Conservation (phyloP, 257 asterid genomes). For the Marsdenia floribunda region DNA sequence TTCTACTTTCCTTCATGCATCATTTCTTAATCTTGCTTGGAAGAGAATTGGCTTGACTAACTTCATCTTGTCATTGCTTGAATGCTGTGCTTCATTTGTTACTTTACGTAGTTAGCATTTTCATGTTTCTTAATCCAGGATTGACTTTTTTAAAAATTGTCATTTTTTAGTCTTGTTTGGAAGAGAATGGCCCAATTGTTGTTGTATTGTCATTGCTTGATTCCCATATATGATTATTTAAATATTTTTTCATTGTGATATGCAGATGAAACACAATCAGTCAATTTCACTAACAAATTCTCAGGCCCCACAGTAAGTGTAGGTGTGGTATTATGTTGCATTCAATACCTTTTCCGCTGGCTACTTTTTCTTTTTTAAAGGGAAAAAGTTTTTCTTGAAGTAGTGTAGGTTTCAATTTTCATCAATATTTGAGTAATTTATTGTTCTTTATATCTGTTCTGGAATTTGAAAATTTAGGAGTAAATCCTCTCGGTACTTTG, state of each 20-base stretch:
- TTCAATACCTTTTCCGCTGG: neutral
- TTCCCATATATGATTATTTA: neutral
- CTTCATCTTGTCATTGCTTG: neutral
- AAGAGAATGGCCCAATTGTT: no score
- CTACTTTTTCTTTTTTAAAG: neutral
- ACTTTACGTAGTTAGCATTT: neutral
- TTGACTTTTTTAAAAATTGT: neutral
- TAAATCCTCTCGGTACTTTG: conserved; percentile 34
- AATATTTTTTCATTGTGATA: conserved; percentile 1
- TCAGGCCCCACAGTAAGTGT: conserved; percentile 30
- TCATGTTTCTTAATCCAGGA: neutral
- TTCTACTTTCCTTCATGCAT: neutral
- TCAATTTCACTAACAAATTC: conserved; percentile 24
- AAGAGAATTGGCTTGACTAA: neutral
- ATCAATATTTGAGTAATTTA: neutral
- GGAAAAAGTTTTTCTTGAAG: neutral
- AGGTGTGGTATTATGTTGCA: conserved; percentile 13
- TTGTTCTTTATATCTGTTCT: conserved; percentile 10
- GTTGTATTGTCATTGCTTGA: no score
- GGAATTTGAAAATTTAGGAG: conserved; percentile 29
- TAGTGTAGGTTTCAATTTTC: neutral
- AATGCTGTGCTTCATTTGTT: neutral
- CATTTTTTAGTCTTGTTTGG: no score
- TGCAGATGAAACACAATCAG: conserved; percentile 51
- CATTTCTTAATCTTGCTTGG: neutral